Conservation (phyloP, 2,329 filamentous ascomycete genomes). For the Verticillium dahliae region DNA sequence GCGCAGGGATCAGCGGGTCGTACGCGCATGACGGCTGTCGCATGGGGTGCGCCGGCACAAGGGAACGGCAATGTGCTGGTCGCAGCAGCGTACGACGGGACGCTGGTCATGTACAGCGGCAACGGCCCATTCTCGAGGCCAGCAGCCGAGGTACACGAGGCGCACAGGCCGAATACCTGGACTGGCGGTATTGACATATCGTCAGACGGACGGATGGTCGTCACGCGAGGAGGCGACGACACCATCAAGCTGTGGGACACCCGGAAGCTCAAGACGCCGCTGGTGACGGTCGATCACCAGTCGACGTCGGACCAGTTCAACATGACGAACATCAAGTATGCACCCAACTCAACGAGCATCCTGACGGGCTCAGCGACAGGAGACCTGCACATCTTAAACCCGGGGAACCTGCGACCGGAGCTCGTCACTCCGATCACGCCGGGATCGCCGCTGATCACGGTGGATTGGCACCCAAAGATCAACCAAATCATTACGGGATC, state of each 20-base stretch:
- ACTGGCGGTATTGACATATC: conserved; percentile 90
- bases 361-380: conserved; percentile 84
- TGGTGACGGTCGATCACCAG: conserved; percentile 70
- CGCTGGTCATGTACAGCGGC: conserved; percentile 84
- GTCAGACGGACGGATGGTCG: conserved; percentile 79
- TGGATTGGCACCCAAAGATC: conserved; percentile 88
- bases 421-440: conserved; percentile 85
- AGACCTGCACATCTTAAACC: conserved; percentile 86
- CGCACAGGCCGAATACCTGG: conserved; percentile 80
- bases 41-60: conserved; percentile 72
- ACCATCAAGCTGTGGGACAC: conserved; percentile 96
- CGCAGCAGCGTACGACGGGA: conserved; percentile 80
- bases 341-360: conserved; percentile 75
- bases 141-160: conserved; percentile 73
- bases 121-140: conserved; percentile 82
- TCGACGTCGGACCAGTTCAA: conserved; percentile 81
- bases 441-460: conserved; percentile 72
- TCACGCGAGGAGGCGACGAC: conserved; percentile 86
- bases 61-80: conserved; percentile 76
- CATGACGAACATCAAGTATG: conserved; percentile 83
- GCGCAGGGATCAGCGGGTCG: conserved; percentile 82
- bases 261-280: conserved; percentile 85
- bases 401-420: conserved; percentile 80
- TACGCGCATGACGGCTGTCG: conserved; percentile 88
- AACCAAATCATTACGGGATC: conserved; percentile 96